Base-by-base conservation (phyloP, 1,284 basidiomycete species). In the Filobasidium uniguttulatum region DNA sequence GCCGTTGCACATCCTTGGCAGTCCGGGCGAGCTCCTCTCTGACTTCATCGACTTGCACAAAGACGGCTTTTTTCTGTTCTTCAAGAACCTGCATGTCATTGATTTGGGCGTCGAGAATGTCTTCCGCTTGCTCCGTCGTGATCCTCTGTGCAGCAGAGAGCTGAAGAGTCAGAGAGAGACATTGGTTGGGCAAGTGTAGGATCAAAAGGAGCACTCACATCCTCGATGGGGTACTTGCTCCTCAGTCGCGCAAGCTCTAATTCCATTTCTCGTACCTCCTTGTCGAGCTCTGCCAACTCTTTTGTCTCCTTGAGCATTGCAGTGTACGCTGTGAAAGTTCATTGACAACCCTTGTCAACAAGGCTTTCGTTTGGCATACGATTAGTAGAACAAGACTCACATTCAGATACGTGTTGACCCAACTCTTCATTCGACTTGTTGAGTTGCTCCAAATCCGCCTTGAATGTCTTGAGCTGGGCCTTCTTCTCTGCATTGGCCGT, bases 231-330 rank as follows among this genome's bases (percentile, higher is more conserved):
- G 57, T 88, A 78, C 1, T 79, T 77, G 52, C 85, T 80, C 26
- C 83, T 79, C 7, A 88, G 76, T 1, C 86, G 77, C 8, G 80
- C 81, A 33, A 88, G 72, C 5, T 81, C 77, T 3, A 87, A 75
- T 34, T 83, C 80, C 38, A 85, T 79, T 60, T 88, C 84, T 47
- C 84, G 75, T 55, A 88, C 85, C 63, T 82, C 76, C 57, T 82
- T 80, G 14, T 79, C 75, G 3, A 85, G 74, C 0, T 71, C 59
- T 17, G 76, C 68, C 2, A 80, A 79, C 56, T 79, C 77, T 7
- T 73, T 67, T 0, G 78, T 75, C 5, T 77, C 55, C n/a, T 48
- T 40, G 0, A 58, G 46, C 37, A 67, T 51, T 17, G 52, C 34
- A 0, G 54, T 52, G 45, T 67, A 62, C 31, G 57, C 67, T 67